These are phyloP conservation scores for Fusarium begoniae DNA, from an alignment of 2,329 filamentous ascomycete species.

Conservation along the genomic window DNA sequence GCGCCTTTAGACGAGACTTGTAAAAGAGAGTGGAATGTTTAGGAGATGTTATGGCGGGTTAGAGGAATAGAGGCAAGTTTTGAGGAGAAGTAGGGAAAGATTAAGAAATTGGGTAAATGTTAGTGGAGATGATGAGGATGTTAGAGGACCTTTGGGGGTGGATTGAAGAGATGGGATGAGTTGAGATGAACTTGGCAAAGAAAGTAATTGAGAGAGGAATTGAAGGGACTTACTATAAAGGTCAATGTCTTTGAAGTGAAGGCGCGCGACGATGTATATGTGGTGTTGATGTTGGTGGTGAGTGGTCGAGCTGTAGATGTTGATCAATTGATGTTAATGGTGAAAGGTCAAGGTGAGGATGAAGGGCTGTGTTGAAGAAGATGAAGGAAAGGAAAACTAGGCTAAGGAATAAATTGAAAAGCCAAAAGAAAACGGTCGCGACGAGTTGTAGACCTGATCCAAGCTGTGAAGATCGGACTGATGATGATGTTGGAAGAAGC, in stretches of 20 bases:
- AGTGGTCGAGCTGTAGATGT: background rate
- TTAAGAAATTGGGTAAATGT: background rate
- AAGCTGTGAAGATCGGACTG: background rate
- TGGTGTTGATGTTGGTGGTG: background rate
- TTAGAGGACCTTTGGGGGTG: background rate
- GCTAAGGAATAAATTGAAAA: fast-evolving
- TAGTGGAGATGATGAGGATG: background rate
- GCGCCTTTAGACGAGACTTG: background rate
- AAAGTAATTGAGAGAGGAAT: too few species aligned
- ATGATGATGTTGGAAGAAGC: background rate
- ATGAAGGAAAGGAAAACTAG: background rate
- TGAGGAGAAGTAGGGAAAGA: background rate
- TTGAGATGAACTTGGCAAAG: background rate
- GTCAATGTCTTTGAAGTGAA: fast-evolving
- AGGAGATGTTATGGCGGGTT: background rate
- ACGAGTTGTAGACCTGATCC: background rate
- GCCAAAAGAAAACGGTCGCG: fast-evolving
- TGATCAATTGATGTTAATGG: background rate
- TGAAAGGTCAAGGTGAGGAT: background rate
- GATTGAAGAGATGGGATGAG: background rate
- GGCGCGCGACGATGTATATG: background rate
- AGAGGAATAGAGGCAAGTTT: background rate
- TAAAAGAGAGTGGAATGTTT: background rate
- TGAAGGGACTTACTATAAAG: background rate
- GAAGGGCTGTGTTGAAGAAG: background rate